phyloP scores from a whole-genome alignment of 176 grass and related monocot species.

The Elymus sibiricus region DNA sequence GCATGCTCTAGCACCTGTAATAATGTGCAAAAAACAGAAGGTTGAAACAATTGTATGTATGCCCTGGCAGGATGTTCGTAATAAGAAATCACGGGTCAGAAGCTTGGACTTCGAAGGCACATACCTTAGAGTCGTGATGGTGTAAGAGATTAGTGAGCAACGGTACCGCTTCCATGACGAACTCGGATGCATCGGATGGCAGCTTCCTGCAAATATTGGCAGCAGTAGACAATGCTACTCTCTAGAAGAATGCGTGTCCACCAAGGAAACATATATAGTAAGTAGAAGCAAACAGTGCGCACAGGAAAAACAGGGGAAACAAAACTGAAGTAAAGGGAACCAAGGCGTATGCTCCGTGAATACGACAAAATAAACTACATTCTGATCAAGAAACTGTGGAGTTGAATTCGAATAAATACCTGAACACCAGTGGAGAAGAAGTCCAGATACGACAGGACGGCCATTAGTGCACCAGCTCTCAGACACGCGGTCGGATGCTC shows the following conservation, averaged over 20 bases:
- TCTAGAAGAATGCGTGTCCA: constrained; percentile 33
- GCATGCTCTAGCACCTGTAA: constrained; percentile 85
- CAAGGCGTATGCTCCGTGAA: background rate
- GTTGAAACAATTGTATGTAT: background rate
- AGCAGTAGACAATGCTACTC: constrained; percentile 85
- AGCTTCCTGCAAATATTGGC: constrained; percentile 95
- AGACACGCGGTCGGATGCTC: constrained; percentile 84
- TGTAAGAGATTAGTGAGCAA: constrained; percentile 84
- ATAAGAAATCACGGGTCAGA: background rate
- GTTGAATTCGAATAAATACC: constrained; percentile 25
- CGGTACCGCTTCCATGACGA: constrained; percentile 86
- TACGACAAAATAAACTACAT: background rate
- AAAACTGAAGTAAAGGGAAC: background rate
- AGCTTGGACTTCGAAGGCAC: background rate
- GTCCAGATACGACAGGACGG: constrained; percentile 79
- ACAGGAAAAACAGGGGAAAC: background rate
- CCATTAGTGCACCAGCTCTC: constrained; percentile 79
- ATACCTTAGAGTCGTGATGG: constrained; percentile 74
- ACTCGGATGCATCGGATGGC: constrained; percentile 83
- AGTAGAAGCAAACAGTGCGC: background rate
- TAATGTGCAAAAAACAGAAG: background rate
- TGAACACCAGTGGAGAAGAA: constrained; percentile 88
- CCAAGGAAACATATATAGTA: constrained; percentile 15
- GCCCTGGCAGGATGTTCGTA: background rate
- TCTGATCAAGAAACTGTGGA: background rate